Evolutionary conservation across 108 stramenopile genomes (phyloP).

Genomic region (Asterionellopsis glacialis): DNA sequence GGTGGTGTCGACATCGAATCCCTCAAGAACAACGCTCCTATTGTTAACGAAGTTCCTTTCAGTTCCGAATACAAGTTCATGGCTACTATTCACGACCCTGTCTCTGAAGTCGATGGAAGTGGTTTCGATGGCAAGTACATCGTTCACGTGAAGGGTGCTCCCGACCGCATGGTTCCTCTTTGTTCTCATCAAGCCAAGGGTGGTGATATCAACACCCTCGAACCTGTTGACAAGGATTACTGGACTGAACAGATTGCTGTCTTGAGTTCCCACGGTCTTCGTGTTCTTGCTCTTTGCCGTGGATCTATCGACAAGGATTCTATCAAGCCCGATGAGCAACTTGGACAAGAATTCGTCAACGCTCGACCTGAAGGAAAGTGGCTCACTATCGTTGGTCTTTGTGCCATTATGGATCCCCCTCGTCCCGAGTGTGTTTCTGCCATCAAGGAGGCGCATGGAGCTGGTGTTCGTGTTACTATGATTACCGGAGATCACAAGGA

Average conservation of each 20-base stretch:
- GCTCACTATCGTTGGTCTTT: slow-evolving; percentile 88
- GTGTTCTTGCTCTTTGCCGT: slow-evolving; percentile 88
- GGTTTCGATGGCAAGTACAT: slow-evolving; percentile 29
- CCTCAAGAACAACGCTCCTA: slow-evolving; percentile 35
- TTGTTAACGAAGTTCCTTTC: slow-evolving; percentile 69
- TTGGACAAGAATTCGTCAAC: slow-evolving; percentile 66
- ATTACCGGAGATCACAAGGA: slow-evolving; percentile 94
- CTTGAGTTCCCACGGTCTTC: slow-evolving; percentile 87
- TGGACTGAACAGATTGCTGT: slow-evolving; percentile 81
- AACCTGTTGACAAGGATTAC: slow-evolving; percentile 63
- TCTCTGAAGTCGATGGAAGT: slow-evolving; percentile 6
- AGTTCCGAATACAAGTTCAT: slow-evolving; percentile 87
- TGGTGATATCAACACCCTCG: slow-evolving; percentile 41
- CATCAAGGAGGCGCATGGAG: slow-evolving; percentile 75
- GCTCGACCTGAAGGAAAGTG: slow-evolving; percentile 40
- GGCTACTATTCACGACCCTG: slow-evolving; percentile 69
- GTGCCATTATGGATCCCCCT: slow-evolving; percentile 94
- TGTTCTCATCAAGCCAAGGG: slow-evolving; percentile 76
- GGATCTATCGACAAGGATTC: slow-evolving; percentile 52
- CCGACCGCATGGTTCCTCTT: slow-evolving; percentile 85
- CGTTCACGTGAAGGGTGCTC: slow-evolving; percentile 95
- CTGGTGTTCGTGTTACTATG: slow-evolving; percentile 93
- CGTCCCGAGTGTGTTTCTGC: slow-evolving; percentile 85
- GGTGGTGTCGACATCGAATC: slow-evolving; percentile 35
- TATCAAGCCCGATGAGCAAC: slow-evolving; percentile 53